phyloP scores from a whole-genome alignment of 2,329 filamentous ascomycete genomes.

The Colletotrichum spinosum region DNA sequence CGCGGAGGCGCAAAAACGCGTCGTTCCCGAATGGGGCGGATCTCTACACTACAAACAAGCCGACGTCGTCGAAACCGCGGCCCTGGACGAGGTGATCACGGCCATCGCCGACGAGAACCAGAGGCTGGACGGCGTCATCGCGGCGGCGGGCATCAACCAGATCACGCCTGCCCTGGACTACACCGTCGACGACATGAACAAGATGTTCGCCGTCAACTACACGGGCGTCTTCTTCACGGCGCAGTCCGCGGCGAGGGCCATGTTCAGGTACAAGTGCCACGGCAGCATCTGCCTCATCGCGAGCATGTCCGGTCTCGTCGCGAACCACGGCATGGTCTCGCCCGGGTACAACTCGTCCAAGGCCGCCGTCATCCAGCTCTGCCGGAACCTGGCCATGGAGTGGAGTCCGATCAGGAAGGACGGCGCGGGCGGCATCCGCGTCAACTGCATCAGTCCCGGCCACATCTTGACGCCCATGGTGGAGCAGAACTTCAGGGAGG shows the following conservation, averaged over 20 bases:
- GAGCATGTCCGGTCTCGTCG: constrained; percentile 66
- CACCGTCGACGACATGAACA: constrained; percentile 64
- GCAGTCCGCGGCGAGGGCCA: constrained; percentile 75
- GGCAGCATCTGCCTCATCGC: constrained; percentile 69
- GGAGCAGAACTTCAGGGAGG: constrained; percentile 74
- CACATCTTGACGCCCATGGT: constrained; percentile 76
- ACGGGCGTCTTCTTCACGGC: constrained; percentile 78
- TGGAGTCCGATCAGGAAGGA: constrained; percentile 62
- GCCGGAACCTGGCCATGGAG: constrained; percentile 71
- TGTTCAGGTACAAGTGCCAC: constrained; percentile 61
- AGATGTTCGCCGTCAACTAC: constrained; percentile 78
- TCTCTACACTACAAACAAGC: constrained; percentile 74
- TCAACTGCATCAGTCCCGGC: constrained; percentile 54
- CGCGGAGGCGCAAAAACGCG: constrained; percentile 67
- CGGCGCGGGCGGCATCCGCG: constrained; percentile 67
- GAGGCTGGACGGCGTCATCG: constrained; percentile 75
- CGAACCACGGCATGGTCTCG: constrained; percentile 71
- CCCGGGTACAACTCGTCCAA: constrained; percentile 76
- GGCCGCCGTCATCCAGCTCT: constrained; percentile 72
- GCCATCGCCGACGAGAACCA: constrained; percentile 71
- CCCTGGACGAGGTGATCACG: constrained; percentile 68
- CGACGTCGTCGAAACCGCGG: constrained; percentile 72
- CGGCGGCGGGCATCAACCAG: constrained; percentile 76
- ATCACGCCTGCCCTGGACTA: constrained; percentile 77
- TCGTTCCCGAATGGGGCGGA: constrained; percentile 73